Evolutionary conservation across 495 filamentous ascomycete species (phyloP), one percentile per base, ranked within the genome.

Genomic region (Aspergillus ellipticus): DNA sequence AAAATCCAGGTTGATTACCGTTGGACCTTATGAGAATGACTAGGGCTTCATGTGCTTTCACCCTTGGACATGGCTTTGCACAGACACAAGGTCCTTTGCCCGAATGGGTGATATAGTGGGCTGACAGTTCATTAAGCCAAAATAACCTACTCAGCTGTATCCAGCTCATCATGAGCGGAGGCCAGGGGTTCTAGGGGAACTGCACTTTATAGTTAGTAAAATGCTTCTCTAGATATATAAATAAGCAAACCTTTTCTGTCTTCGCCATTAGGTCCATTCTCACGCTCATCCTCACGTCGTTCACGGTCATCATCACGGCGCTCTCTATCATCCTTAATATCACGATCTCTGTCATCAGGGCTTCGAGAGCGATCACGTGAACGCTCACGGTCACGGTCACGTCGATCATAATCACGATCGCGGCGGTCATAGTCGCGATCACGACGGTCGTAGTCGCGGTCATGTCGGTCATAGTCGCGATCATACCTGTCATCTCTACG

Each of bases 141-240:
- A 59, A 57, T 37, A 63, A 75, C 66, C 70, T 88, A 96, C 82
- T 97, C 94, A 69, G 92, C 94, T 70, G 92, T 92, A 72, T 98
- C 94, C 65, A 98, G 82, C 69, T 98, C 94, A 74, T 98, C 95
- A 69, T 96, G 92, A 62, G 86, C 87, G 51, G 92, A 87, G 54
- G 87, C 82, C 47, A 90, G 86, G 59, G 89, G 87, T 45, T 93
- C 89, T 69, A 87, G 74, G 66, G 83, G 68, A 63, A 70, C 73
- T 74, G 21, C 31, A n/a, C 19, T 45, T 22, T n/a, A 56, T 19
- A 56, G 49, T 41, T n/a, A 56, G 48, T 28, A 6, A 22, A n/a
- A 26, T n/a, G 1, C 13, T 26, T 28, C 13, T 7, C n/a, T 16
- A 42, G 35, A 13, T 39, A 13, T n/a, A 22, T 20, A 15, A n/a